A percentile compares a stretch with the other conserved stretches of the same genome.
phyloP scores from a whole-genome alignment of 257 asterid genomes.

The Rehmannia glutinosa region DNA sequence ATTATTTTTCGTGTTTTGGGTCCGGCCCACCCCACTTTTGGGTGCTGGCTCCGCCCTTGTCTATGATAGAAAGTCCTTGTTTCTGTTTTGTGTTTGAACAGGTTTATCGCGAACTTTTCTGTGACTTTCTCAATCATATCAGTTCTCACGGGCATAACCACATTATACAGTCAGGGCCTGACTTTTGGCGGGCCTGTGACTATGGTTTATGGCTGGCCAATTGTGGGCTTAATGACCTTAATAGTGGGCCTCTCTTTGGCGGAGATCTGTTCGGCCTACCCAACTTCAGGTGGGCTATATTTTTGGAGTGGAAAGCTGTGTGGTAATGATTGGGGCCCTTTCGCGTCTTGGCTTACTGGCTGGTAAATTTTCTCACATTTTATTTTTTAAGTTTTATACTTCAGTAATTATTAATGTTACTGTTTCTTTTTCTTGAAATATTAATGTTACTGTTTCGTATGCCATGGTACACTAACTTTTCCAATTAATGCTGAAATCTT shows the following conservation, averaged over 20 bases:
- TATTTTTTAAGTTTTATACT: not conserved
- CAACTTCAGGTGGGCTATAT: constrained; percentile 60
- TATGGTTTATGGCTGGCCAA: constrained; percentile 57
- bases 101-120: constrained; percentile 42
- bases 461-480: no score
- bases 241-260: constrained; percentile 48
- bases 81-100: constrained; percentile 8
- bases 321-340: constrained; percentile 39
- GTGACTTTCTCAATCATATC: constrained; percentile 49
- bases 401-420: no score
- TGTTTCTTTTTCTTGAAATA: no score
- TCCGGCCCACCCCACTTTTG: no score
- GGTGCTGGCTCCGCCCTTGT: no score
- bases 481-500: no score
- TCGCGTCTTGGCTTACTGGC: constrained; percentile 59
- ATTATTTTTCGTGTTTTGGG: no score
- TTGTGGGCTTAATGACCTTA: constrained; percentile 40
- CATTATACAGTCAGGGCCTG: constrained; percentile 40
- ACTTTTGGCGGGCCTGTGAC: constrained; percentile 43
- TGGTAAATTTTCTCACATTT: constrained; percentile 25
- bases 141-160: constrained; percentile 34
- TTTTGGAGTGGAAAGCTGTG: constrained; percentile 55
- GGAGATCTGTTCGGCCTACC: constrained; percentile 65
- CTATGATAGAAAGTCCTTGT: no score
- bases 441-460: no score